phyloP scores from a whole-genome alignment of 495 filamentous ascomycete species.

The Penicillium nucicola region DNA sequence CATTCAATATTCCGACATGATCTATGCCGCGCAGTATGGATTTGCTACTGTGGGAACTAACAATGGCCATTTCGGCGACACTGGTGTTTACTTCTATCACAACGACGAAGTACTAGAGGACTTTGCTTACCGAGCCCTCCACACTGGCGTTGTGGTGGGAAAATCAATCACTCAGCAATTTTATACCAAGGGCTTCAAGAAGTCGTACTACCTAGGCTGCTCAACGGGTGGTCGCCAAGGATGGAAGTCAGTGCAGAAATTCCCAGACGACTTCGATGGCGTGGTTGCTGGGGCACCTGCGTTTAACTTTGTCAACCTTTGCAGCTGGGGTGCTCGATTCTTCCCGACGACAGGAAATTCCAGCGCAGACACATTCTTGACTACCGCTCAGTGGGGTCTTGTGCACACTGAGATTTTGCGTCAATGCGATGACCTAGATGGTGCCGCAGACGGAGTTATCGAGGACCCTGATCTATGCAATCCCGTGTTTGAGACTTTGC shows the following conservation, averaged over 20 bases:
- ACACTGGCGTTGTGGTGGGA: slow-evolving; percentile 51
- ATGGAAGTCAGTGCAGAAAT: slow-evolving; percentile 48
- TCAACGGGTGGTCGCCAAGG: slow-evolving; percentile 57
- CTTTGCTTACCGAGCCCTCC: slow-evolving; percentile 43
- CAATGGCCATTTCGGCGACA: slow-evolving; percentile 55
- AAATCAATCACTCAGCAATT: slow-evolving; percentile 47
- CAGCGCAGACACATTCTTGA: slow-evolving; percentile 48
- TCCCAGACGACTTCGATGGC: slow-evolving; percentile 60
- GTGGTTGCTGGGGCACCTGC: slow-evolving; percentile 59
- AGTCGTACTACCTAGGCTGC: slow-evolving; percentile 57
- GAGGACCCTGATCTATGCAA: slow-evolving; percentile 54
- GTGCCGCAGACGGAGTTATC: slow-evolving; percentile 68
- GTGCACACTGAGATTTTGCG: slow-evolving; percentile 57
- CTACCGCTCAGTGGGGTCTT: slow-evolving; percentile 43
- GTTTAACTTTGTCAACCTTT: slow-evolving; percentile 48
- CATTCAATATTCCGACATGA: slow-evolving; percentile 45
- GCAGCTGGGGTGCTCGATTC: slow-evolving; percentile 54
- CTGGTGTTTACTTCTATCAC: slow-evolving; percentile 47
- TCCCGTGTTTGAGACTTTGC: slow-evolving; percentile 49
- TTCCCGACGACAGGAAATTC: slow-evolving; percentile 45
- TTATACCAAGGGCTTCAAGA: slow-evolving; percentile 41
- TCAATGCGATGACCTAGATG: slow-evolving; percentile 66
- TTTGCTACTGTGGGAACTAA: slow-evolving; percentile 57
- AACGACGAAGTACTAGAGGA: slow-evolving; percentile 51
- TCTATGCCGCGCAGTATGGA: slow-evolving; percentile 42